Conservation (phyloP, 768 basidiomycete genomes). For the Erythrobasidium yunnanense region DNA sequence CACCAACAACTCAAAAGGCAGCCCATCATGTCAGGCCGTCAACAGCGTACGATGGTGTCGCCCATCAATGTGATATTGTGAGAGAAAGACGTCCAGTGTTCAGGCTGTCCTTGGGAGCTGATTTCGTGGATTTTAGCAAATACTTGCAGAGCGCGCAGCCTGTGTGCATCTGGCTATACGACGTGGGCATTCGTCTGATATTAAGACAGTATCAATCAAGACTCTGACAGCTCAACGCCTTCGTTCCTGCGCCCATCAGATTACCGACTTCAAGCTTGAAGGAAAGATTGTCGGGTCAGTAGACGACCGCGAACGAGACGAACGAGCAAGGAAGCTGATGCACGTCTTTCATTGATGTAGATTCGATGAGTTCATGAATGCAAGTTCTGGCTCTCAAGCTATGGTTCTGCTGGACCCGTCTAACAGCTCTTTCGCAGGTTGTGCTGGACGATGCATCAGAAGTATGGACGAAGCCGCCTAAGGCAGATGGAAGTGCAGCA, state of each 20-base stretch:
- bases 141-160: not conserved
- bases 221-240: too few relatives aligned
- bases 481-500: conserved; percentile 10
- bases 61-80: not conserved
- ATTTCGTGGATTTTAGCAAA: not conserved
- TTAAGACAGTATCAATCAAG: too few relatives aligned
- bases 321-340: not conserved
- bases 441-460: conserved; percentile 85
- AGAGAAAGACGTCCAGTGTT: not conserved
- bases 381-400: not conserved
- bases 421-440: conserved; percentile 42
- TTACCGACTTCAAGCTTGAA: conserved; percentile 82
- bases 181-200: conserved; percentile 40
- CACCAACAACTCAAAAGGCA: too few relatives aligned
- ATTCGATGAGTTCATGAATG: conserved; percentile 97
- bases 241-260: too few relatives aligned
- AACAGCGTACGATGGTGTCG: not conserved
- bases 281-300: conserved; percentile 74
- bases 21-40: conserved; percentile 7
- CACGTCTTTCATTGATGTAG: conserved; percentile 50
- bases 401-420: not conserved
- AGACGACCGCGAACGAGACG: not conserved
- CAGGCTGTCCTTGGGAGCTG: not conserved
- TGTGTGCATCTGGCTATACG: conserved; percentile 70
- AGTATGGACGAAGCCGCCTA: conserved; percentile 53